Evolutionary conservation across 805 yeast genomes (phyloP), one percentile per base, ranked within the genome.

Genomic region (Nakazawaea laoshanensis): DNA sequence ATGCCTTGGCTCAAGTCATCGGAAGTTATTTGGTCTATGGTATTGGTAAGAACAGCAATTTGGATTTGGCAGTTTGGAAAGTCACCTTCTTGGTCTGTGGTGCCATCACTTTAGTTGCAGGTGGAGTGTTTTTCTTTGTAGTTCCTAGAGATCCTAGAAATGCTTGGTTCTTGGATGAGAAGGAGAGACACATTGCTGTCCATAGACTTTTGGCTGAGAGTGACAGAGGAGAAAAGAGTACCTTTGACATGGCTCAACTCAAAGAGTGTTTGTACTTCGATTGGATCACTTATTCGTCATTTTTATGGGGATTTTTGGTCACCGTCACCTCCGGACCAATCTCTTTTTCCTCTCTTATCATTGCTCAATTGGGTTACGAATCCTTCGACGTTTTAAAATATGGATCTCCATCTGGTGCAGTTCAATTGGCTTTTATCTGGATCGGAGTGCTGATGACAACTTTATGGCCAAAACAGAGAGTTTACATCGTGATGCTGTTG

Each of bases 21-120:
- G 63, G 68, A 19, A 53, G 52, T 17, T 49, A 52, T 24, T 45
- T 54, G 25, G 60, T 63, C 15, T 63, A 57, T 38, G 68, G 66
- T 25, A 46, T 59, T 7, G 42, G 36, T 14, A 37, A 56, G 21
- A 50, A 51, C 39, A 47, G 52, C 4, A 13, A 39, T 7, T 34
- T 38, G 16, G 20, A 48, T 2, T 36, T 60, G 9, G 47, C 48
- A 2, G 53, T 55, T 9, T 78, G 83, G 81, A 67, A 69, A 42
- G 46, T 76, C 12, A 64, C 74, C 35, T 67, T 65, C 21, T 66
- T 74, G 31, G 61, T 70, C 34, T 85, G 82, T 30, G 67, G 73
- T 10, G 47, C 70, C 25, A 70, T 82, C 0, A 53, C 74, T 15
- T 17, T 65, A 14, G 38, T 62, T n/a, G 21, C 34, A 3, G 44